Evolutionary conservation across 164 flowering plant species (phyloP).

Genomic region (Vitis amurensis): DNA sequence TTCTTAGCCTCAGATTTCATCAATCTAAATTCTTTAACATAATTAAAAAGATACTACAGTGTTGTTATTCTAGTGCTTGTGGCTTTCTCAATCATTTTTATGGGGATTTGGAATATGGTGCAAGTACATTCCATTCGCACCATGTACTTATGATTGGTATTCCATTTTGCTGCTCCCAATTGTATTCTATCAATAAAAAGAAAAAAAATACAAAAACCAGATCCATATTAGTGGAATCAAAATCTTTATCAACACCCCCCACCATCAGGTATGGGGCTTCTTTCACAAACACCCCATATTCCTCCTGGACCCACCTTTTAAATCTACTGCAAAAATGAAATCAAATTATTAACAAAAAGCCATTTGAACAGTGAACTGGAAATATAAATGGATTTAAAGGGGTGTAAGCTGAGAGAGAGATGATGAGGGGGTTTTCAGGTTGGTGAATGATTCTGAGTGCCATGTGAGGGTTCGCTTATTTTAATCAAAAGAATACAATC

Average conservation of each 20-base stretch:
- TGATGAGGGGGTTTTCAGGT: constrained; percentile 20
- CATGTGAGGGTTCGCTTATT: constrained; percentile 24
- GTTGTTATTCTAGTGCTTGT: neutral
- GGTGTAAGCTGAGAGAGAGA: neutral
- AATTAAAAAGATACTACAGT: too few species aligned
- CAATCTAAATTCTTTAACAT: neutral
- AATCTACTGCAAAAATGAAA: too few species aligned
- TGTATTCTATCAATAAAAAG: neutral
- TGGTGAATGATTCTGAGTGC: constrained; percentile 25
- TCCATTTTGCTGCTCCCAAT: neutral
- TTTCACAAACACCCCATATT: constrained; percentile 15
- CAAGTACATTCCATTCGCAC: constrained; percentile 24
- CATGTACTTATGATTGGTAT: constrained; percentile 18
- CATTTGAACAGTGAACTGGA: too few species aligned
- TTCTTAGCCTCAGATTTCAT: neutral
- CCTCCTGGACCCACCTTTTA: constrained; percentile 1
- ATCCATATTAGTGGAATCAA: constrained; percentile 1
- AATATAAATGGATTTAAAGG: too few species aligned
- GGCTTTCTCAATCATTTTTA: constrained; percentile 18
- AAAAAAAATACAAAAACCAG: neutral
- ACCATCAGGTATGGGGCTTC: constrained; percentile 28
- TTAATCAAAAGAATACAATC: constrained; percentile 1
- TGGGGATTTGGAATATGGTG: constrained; percentile 7
- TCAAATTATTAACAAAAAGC: too few species aligned
- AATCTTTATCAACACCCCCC: neutral